A percentile compares a stretch with the other conserved stretches of the same genome.
These are phyloP conservation scores for Citropsis articulata DNA, from an alignment of 345 rosid species.

Conservation along the genomic window DNA sequence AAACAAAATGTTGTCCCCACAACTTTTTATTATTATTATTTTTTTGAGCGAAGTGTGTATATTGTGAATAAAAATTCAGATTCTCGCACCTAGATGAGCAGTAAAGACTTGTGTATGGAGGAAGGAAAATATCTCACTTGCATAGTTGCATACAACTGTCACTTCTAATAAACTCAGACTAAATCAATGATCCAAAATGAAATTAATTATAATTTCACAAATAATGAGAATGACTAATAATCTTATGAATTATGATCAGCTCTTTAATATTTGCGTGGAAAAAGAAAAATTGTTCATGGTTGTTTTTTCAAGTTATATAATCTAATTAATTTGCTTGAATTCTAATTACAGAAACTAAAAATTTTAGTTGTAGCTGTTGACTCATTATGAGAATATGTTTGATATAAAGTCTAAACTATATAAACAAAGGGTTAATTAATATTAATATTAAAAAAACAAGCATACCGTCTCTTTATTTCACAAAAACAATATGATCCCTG, in stretches of 20 bases:
- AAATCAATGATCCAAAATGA: not conserved
- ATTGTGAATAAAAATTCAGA: not conserved
- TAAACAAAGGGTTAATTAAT: too few species aligned
- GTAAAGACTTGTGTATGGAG: not conserved
- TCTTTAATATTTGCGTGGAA: too few species aligned
- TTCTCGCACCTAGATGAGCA: slow-evolving; percentile 7
- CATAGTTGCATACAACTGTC: not conserved
- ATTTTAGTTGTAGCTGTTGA: too few species aligned
- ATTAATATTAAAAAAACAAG: too few species aligned
- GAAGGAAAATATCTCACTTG: not conserved
- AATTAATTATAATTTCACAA: too few species aligned
- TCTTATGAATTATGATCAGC: too few species aligned
- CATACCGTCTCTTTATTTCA: too few species aligned
- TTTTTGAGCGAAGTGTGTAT: not conserved
- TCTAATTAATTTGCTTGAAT: not conserved
- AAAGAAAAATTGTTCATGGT: not conserved
- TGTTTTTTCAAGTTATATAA: not conserved
- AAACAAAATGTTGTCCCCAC: not conserved
- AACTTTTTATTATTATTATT: too few species aligned
- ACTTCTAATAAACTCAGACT: not conserved
- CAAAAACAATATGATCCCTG: too few species aligned
- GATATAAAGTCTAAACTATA: not conserved
- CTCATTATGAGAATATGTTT: too few species aligned
- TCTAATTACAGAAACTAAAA: not conserved
- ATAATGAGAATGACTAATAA: not conserved